phyloP scores from a whole-genome alignment of 495 filamentous ascomycete species.

The Penicillium robsamsonii region DNA sequence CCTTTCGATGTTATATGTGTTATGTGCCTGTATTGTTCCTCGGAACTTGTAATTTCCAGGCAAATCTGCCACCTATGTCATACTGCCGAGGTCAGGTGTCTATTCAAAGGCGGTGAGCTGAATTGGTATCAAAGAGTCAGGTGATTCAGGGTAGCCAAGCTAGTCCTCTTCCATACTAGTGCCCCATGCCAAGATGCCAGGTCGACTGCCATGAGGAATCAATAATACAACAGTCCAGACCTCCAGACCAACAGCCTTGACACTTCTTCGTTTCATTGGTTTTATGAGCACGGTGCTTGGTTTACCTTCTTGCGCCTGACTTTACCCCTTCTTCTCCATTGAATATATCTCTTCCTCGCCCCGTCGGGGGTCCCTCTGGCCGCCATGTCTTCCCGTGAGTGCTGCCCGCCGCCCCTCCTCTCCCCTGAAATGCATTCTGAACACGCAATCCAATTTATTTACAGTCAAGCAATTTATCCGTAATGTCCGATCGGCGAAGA shows the following conservation, averaged over 20 bases:
- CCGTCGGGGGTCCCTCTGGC: slow-evolving; percentile 41
- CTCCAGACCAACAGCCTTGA: slow-evolving; percentile 10
- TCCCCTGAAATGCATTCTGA: slow-evolving; percentile 35
- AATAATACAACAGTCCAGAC: slow-evolving; percentile 32
- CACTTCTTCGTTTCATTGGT: slow-evolving; percentile 13
- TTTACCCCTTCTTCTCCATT: slow-evolving; percentile 13
- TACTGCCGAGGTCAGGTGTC: not conserved
- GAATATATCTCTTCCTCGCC: slow-evolving; percentile 24
- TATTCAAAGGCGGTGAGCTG: slow-evolving; percentile 1
- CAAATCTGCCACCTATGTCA: slow-evolving; percentile 5
- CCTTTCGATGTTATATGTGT: no score
- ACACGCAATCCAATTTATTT: slow-evolving; percentile 8
- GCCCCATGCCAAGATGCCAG: slow-evolving; percentile 32
- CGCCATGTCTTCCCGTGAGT: slow-evolving; percentile 69
- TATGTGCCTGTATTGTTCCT: not conserved
- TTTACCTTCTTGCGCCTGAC: slow-evolving; percentile 13
- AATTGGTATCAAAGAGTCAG: not conserved
- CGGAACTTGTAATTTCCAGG: not conserved
- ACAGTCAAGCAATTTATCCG: slow-evolving; percentile 99
- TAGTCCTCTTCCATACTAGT: slow-evolving; percentile 18
- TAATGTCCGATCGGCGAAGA: slow-evolving; percentile 97
- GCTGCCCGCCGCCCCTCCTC: slow-evolving; percentile 32
- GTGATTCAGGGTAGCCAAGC: slow-evolving; percentile 2
- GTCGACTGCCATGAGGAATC: slow-evolving; percentile 31
- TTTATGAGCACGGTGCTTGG: slow-evolving; percentile 11